phyloP scores from a whole-genome alignment of 352 stramenopile genomes.

The Phytophthora aleatoria region DNA sequence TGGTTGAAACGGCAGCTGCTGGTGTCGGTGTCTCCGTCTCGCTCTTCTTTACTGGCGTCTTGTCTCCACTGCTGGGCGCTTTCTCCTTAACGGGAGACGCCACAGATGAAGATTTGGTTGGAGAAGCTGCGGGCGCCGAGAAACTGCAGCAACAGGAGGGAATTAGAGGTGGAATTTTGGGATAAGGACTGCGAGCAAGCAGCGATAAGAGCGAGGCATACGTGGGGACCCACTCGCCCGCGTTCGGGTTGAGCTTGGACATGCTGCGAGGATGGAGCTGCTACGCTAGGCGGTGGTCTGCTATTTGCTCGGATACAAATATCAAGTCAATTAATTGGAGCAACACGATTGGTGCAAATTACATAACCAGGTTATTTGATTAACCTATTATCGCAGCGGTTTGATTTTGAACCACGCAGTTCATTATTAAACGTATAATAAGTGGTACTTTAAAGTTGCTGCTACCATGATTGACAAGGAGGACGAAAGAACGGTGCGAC shows the following conservation, averaged over 20 bases:
- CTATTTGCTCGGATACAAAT: slow-evolving; percentile 16
- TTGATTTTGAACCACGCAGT: too few relatives aligned
- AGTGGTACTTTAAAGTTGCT: too few relatives aligned
- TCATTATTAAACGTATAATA: too few relatives aligned
- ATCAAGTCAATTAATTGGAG: background rate
- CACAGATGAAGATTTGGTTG: slow-evolving; percentile 14
- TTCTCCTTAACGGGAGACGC: slow-evolving; percentile 25
- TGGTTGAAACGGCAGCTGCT: background rate
- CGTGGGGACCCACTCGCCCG: slow-evolving; percentile 83
- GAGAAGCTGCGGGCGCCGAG: slow-evolving; percentile 31
- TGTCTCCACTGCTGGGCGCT: background rate
- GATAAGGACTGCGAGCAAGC: background rate
- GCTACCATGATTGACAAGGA: too few relatives aligned
- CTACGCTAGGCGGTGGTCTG: slow-evolving; percentile 9
- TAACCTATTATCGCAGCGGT: too few relatives aligned
- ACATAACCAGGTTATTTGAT: background rate
- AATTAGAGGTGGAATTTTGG: background rate
- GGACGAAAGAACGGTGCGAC: too few relatives aligned
- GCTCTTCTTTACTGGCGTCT: slow-evolving; percentile 8
- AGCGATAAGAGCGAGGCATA: slow-evolving; percentile 27
- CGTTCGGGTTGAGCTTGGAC: slow-evolving; percentile 80
- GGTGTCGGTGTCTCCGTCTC: slow-evolving; percentile 2
- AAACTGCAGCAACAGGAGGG: slow-evolving; percentile 27
- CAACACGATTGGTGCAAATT: slow-evolving; percentile 7
- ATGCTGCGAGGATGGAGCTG: slow-evolving; percentile 25